Evolutionary conservation across 208 protist genomes (phyloP).

Genomic region (Leishmania lainsoni): DNA sequence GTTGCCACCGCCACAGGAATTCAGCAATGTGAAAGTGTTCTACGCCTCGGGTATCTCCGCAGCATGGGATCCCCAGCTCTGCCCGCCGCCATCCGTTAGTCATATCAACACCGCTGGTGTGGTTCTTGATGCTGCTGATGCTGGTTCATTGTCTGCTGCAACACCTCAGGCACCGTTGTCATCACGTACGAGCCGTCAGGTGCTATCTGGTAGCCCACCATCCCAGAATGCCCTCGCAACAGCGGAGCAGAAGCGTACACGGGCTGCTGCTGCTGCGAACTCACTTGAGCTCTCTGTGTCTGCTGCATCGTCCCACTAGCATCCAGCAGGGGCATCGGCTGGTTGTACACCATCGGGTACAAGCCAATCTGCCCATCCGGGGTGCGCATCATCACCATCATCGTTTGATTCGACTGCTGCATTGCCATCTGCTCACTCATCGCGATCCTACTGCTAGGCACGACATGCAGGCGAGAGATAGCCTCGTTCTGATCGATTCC

Average conservation of each 20-base stretch:
- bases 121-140: constrained; percentile 4
- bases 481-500: background rate
- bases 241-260: constrained; percentile 2
- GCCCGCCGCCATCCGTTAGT: background rate
- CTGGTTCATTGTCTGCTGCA: constrained; percentile 6
- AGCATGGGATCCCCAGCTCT: background rate
- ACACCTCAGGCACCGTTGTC: background rate
- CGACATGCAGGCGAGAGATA: constrained; percentile 9
- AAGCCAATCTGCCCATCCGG: constrained; percentile 29
- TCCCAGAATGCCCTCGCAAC: background rate
- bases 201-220: constrained; percentile 5
- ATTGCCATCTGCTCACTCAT: constrained; percentile 11
- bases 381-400: constrained; percentile 38
- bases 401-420: background rate
- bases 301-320: constrained; percentile 10
- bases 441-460: background rate
- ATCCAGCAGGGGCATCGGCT: constrained; percentile 22
- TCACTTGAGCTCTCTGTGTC: constrained; percentile 3
- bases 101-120: background rate
- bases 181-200: constrained; percentile 15
- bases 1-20: background rate
- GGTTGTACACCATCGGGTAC: constrained; percentile 30
- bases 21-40: background rate
- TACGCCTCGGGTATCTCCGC: background rate
- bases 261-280: constrained; percentile 10